Evolutionary conservation across 2,329 filamentous ascomycete species (phyloP).

Genomic region (Fusarium proliferatum): DNA sequence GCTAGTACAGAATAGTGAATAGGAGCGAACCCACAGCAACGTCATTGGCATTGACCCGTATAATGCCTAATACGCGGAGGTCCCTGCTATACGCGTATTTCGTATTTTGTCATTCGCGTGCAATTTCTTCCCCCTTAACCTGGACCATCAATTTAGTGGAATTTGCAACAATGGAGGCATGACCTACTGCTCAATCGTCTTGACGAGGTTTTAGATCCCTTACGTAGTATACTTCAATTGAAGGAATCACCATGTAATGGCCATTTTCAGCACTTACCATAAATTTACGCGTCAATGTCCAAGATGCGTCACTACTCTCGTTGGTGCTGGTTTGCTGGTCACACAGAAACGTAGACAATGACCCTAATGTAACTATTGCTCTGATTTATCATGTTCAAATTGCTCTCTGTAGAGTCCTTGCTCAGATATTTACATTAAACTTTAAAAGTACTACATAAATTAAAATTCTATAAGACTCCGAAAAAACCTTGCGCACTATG

Average conservation of each 20-base stretch:
- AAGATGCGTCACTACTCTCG: fast-evolving
- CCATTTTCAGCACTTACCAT: no score
- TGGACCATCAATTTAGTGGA: not conserved
- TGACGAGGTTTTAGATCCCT: not conserved
- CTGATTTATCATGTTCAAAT: no score
- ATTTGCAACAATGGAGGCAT: not conserved
- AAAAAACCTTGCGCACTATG: not conserved
- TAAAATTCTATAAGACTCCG: not conserved
- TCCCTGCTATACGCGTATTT: not conserved
- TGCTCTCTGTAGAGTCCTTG: not conserved
- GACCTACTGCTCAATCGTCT: not conserved
- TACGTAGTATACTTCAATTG: not conserved
- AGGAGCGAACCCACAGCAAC: not conserved
- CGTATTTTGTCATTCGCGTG: not conserved
- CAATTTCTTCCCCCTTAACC: not conserved
- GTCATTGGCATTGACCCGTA: not conserved
- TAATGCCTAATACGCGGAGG: not conserved
- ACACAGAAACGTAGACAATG: no score
- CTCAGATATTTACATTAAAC: not conserved
- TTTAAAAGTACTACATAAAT: not conserved
- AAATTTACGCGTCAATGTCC: not conserved
- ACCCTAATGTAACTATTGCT: no score
- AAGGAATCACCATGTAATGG: fast-evolving
- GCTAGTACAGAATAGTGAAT: no score
- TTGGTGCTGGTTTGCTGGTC: no score